phyloP scores from a whole-genome alignment of 495 filamentous ascomycete genomes.

The Aspergillus sparsus region DNA sequence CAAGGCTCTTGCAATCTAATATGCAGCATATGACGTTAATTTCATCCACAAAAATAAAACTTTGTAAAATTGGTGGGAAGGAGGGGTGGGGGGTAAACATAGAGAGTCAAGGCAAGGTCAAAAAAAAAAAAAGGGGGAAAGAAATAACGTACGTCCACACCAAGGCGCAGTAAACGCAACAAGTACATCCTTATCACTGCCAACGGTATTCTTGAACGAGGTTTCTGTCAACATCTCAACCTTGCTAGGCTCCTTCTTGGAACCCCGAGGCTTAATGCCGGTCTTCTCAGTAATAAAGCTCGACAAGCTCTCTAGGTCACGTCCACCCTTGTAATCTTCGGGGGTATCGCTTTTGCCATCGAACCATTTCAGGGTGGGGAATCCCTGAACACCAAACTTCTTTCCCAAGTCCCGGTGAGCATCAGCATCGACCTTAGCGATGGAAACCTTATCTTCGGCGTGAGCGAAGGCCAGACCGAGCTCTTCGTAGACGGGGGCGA shows the following conservation, averaged over 20 bases:
- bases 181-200: conserved; percentile 83
- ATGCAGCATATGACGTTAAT: neutral
- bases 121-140: conserved; percentile 11
- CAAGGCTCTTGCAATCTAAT: conserved; percentile 93
- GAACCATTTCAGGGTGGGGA: conserved; percentile 97
- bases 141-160: conserved; percentile 82
- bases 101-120: conserved; percentile 6
- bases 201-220: conserved; percentile 75
- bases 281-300: conserved; percentile 87
- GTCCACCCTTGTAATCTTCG: conserved; percentile 78
- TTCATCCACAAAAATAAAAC: neutral
- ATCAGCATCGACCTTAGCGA: conserved; percentile 96
- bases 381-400: conserved; percentile 86
- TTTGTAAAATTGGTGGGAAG: too few relatives aligned
- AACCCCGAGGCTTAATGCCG: conserved; percentile 71
- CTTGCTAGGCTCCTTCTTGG: conserved; percentile 68
- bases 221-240: conserved; percentile 79
- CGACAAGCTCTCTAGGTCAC: conserved; percentile 83
- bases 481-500: conserved; percentile 93
- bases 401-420: conserved; percentile 79
- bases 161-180: conserved; percentile 97
- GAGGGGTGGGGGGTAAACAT: neutral
- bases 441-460: conserved; percentile 77
- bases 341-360: conserved; percentile 93
- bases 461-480: conserved; percentile 73